Conservation (phyloP, 1,139 yeast genomes). For the Scheffersomyces stambukii region DNA sequence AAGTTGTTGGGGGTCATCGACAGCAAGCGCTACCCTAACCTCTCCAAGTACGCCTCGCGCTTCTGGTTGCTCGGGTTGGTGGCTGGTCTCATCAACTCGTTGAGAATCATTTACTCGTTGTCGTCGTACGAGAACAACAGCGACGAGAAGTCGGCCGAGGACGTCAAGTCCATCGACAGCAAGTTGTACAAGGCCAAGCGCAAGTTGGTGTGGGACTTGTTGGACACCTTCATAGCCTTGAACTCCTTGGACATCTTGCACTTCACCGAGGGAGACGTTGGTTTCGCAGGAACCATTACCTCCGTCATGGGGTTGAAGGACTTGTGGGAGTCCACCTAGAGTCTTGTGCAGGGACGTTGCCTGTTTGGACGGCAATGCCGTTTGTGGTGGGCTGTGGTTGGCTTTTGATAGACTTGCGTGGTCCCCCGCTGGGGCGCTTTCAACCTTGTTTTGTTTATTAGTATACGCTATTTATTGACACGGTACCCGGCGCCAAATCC, state of each 20-base stretch:
- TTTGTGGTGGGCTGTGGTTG: too few species aligned
- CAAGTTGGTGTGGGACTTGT: slow-evolving; percentile 73
- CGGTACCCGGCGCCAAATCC: slow-evolving; percentile 25
- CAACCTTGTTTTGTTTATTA: slow-evolving; percentile 1
- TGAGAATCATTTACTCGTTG: slow-evolving; percentile 29
- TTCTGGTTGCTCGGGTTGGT: slow-evolving; percentile 77
- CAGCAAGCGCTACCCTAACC: slow-evolving; percentile 29
- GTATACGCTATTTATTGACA: too few species aligned
- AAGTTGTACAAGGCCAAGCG: slow-evolving; percentile 48
- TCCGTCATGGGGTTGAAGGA: slow-evolving; percentile 75
- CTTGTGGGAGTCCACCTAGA: slow-evolving; percentile 47
- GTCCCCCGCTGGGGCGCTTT: slow-evolving; percentile 1
- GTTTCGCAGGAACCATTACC: slow-evolving; percentile 81
- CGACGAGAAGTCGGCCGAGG: slow-evolving; percentile 19
- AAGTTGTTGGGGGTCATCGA: slow-evolving; percentile 47
- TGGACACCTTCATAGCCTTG: slow-evolving; percentile 75
- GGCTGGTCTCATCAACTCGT: slow-evolving; percentile 57
- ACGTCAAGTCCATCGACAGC: slow-evolving; percentile 21
- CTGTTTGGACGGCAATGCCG: too few species aligned
- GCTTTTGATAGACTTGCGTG: too few species aligned
- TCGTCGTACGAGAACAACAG: slow-evolving; percentile 19
- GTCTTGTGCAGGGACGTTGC: too few species aligned
- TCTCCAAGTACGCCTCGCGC: slow-evolving; percentile 47
- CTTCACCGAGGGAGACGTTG: slow-evolving; percentile 77
- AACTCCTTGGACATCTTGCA: slow-evolving; percentile 60